Percentiles rank a stretch among this genome's conserved stretches.
Evolutionary conservation across 2,329 filamentous ascomycete species (phyloP).

Genomic region (Cytospora piceae): DNA sequence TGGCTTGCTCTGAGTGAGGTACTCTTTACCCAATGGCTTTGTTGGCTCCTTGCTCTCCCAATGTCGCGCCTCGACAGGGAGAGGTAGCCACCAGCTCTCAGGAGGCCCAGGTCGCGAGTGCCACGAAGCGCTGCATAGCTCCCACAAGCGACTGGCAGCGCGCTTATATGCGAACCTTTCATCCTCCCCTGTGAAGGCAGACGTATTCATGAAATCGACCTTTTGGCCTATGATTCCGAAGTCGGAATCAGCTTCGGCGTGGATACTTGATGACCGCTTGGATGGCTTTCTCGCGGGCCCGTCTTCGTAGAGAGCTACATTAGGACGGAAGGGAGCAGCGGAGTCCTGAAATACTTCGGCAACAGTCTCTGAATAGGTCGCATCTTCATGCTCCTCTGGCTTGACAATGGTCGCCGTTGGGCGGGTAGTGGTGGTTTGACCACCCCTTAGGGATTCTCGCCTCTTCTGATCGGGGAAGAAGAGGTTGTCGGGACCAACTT

Average conservation of each 20-base stretch:
- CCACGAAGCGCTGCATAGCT: conserved; percentile 76
- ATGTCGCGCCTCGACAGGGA: conserved; percentile 62
- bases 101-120: conserved; percentile 59
- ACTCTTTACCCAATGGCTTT: conserved; percentile 31
- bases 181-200: conserved; percentile 76
- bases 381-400: conserved; percentile 45
- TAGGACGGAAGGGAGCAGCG: conserved; percentile 76
- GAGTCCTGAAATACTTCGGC: conserved; percentile 80
- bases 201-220: conserved; percentile 69
- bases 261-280: conserved; percentile 48
- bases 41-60: conserved; percentile 35
- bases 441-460: conserved; percentile 31
- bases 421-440: conserved; percentile 15
- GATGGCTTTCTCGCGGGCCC: conserved; percentile 33
- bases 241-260: conserved; percentile 62
- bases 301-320: conserved; percentile 66
- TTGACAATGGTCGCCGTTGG: conserved; percentile 45
- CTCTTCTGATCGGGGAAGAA: conserved; percentile 70
- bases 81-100: conserved; percentile 69
- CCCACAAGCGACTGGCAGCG: conserved; percentile 77
- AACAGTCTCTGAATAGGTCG: conserved; percentile 66
- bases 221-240: conserved; percentile 47
- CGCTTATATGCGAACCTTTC: conserved; percentile 82
- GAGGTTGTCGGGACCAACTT: conserved; percentile 69
- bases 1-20: conserved; percentile 21